These are phyloP conservation scores for Phytopythium aichiense DNA, from an alignment of 352 stramenopile genomes.

Conservation along the genomic window DNA sequence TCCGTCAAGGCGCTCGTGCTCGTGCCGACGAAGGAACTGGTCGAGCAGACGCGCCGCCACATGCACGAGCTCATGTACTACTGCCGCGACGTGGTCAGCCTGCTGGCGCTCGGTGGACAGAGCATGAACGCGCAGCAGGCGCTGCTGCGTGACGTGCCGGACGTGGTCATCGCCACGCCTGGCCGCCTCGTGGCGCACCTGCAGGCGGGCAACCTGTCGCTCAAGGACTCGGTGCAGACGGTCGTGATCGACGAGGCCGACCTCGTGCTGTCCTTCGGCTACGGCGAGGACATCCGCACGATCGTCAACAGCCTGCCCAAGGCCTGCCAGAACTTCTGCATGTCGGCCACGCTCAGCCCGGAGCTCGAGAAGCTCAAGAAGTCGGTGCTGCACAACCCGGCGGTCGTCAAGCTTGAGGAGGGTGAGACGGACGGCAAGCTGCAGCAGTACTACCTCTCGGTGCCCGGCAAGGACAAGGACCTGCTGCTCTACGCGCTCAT, in stretches of 20 bases:
- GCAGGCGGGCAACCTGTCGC: constrained; percentile 67
- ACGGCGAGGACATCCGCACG: constrained; percentile 90
- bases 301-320: constrained; percentile 95
- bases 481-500: constrained; percentile 98
- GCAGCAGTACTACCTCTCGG: constrained; percentile 94
- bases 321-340: constrained; percentile 97
- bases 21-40: constrained; percentile 96
- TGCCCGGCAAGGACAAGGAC: constrained; percentile 92
- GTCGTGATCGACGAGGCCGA: constrained; percentile 99
- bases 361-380: constrained; percentile 97
- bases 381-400: constrained; percentile 95
- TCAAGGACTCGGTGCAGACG: constrained; percentile 92
- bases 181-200: constrained; percentile 91
- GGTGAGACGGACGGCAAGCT: constrained; percentile 87
- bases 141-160: constrained; percentile 78
- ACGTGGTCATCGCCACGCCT: constrained; percentile 95
- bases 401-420: constrained; percentile 96
- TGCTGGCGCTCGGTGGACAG: constrained; percentile 88
- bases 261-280: constrained; percentile 97
- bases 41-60: constrained; percentile 91
- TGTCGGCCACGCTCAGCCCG: constrained; percentile 96
- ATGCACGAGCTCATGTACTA: constrained; percentile 97
- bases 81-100: constrained; percentile 91
- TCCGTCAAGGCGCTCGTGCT: constrained; percentile 90
- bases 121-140: constrained; percentile 89